Conservation (phyloP, 1,284 basidiomycete species). For the Thecaphora thlaspeos region DNA sequence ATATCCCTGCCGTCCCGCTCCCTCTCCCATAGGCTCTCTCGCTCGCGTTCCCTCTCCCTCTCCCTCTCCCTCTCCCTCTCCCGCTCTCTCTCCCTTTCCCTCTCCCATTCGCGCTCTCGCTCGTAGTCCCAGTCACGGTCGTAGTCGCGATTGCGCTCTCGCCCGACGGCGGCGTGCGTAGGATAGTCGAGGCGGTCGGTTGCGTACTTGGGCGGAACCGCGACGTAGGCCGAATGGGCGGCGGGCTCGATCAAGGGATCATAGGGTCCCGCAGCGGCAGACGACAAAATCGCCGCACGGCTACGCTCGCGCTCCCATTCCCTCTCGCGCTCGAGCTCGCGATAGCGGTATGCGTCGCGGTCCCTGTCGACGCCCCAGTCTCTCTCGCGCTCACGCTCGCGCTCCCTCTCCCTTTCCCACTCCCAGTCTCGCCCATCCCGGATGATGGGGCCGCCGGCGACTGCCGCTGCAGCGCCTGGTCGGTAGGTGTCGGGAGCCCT, state of each 20-base stretch:
- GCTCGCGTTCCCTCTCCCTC: slow-evolving; percentile 4
- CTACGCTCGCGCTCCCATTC: slow-evolving; percentile 8
- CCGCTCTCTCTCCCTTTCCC: slow-evolving; percentile 23
- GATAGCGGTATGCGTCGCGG: slow-evolving; percentile 13
- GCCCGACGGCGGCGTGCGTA: slow-evolving; percentile 16
- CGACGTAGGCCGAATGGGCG: neutral
- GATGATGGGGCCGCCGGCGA: neutral
- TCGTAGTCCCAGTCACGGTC: slow-evolving; percentile 21
- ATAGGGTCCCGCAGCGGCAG: no score
- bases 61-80: slow-evolving; percentile 15
- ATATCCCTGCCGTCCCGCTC: slow-evolving; percentile 4
- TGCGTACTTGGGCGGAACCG: slow-evolving; percentile 11
- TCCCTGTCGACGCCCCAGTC: slow-evolving; percentile 33
- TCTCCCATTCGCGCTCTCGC: slow-evolving; percentile 19
- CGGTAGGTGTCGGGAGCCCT: slow-evolving; percentile 23
- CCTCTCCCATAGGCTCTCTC: slow-evolving; percentile 4
- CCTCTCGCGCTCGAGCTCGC: slow-evolving; percentile 10
- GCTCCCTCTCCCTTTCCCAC: slow-evolving; percentile 23
- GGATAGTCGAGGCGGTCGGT: slow-evolving; percentile 21
- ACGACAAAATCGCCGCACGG: neutral
- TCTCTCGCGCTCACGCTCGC: slow-evolving; percentile 31
- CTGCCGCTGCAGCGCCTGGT: slow-evolving; percentile 7
- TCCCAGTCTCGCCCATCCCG: slow-evolving; percentile 27
- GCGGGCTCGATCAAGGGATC: no score
- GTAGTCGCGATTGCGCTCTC: neutral